Conservation (phyloP, 2,329 filamentous ascomycete genomes). For the Fusarium protoensiforme region DNA sequence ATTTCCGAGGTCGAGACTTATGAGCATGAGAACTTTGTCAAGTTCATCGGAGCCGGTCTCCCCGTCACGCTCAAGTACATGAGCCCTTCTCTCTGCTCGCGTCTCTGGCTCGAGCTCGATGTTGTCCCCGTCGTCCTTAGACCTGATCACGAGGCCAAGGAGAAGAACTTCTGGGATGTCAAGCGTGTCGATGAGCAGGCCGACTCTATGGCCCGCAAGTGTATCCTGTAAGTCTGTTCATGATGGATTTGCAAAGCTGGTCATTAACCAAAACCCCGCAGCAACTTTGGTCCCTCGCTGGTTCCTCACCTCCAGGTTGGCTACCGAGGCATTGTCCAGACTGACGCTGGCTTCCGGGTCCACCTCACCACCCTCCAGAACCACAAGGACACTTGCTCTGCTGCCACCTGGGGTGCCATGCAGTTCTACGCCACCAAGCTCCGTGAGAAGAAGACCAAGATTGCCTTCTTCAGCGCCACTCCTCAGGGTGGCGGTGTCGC, state of each 20-base stretch:
- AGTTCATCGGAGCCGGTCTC: constrained; percentile 80
- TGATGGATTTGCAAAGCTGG: neutral
- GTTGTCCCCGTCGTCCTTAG: constrained; percentile 77
- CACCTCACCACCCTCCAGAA: constrained; percentile 66
- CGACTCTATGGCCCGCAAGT: constrained; percentile 84
- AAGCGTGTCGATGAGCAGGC: constrained; percentile 82
- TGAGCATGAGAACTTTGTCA: constrained; percentile 73
- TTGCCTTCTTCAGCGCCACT: constrained; percentile 84
- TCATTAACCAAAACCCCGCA: constrained; percentile 43
- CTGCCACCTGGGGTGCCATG: constrained; percentile 73
- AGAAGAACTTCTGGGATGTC: constrained; percentile 59
- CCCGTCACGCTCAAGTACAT: constrained; percentile 67
- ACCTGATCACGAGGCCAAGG: constrained; percentile 57
- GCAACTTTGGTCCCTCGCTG: constrained; percentile 78
- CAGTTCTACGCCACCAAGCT: constrained; percentile 72
- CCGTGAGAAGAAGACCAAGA: constrained; percentile 71
- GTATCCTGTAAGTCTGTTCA: constrained; percentile 68
- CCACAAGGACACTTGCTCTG: constrained; percentile 70
- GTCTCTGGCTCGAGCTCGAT: constrained; percentile 81
- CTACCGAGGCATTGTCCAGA: constrained; percentile 75
- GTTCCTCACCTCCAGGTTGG: constrained; percentile 76
- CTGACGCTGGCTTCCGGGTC: constrained; percentile 74
- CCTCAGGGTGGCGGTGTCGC: constrained; percentile 87
- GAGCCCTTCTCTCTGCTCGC: constrained; percentile 74
- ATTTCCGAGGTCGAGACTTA: constrained; percentile 68